Base-by-base conservation (phyloP, 208 protist genomes). In the Lotmaria passim region DNA sequence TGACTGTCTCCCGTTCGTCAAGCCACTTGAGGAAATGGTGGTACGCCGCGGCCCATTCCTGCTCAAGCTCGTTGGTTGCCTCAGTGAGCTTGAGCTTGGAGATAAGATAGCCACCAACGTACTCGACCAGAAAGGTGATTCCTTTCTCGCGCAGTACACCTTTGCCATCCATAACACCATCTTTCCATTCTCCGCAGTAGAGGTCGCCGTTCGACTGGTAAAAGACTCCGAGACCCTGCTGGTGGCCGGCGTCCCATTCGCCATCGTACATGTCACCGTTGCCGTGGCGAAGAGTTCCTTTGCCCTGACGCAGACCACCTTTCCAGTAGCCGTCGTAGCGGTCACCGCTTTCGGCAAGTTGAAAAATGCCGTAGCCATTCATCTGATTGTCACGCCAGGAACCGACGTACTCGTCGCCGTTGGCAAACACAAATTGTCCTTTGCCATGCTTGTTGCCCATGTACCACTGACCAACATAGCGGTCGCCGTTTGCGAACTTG, bases 361-460 rank as follows among this genome's bases (percentile, higher is more conserved):
- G 48, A 59, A 89, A 87, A 28, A 87, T 68, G 44, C 86, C 83
- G 50, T 87, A 87, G 2, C 86, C 86, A 43, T 87, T 65, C 79
- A 91, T 89, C 44, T 76, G 61, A 44, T 91, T 83, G 46, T 74
- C 48, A 38, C 70, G 82, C 83, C 83, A 92, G 24, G 73, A 76
- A 17, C 86, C 86, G 14, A 69, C 51, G 69, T 89, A 92, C 61
- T 89, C 78, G 57, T 92, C 81, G 19, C 86, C 86, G 46, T 77
- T 80, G 10, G 63, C 63, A 51, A 88, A 93, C 4, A 41, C 39
- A 66, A 87, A 88, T 15, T 46, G 78, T 7, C 83, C 83, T 52
- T 85, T 81, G n/a, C 81, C 80, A 26, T 89, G 78, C 51, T 87
- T 94, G 44, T 90, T 86, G n/a, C 86, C 84, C 52, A 81, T 73